phyloP scores from a whole-genome alignment of 371 early-diverging fungal species.

The Mortierella sp. region DNA sequence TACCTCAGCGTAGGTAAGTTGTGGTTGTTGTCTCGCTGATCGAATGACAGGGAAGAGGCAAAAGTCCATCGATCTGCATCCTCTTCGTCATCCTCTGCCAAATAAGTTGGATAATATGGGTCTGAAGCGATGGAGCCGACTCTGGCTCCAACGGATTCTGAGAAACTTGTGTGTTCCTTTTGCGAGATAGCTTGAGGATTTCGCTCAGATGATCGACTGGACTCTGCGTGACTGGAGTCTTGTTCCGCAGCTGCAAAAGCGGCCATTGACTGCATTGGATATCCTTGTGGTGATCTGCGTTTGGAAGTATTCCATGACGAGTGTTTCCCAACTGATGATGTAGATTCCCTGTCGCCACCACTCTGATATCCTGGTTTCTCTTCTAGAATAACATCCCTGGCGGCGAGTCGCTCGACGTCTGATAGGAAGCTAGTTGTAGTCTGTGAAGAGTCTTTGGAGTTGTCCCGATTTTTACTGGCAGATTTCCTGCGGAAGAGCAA shows the following conservation, averaged over 20 bases:
- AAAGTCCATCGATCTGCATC: conserved; percentile 58
- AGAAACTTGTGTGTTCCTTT: conserved; percentile 1
- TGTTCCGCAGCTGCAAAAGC: conserved; percentile 13
- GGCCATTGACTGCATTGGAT: conserved; percentile 38
- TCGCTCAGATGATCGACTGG: conserved; percentile 35
- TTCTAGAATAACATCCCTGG: not conserved
- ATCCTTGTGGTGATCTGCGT: conserved; percentile 27
- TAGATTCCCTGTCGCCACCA: conserved; percentile 24
- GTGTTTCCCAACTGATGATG: conserved; percentile 29
- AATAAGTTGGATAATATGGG: conserved; percentile 47
- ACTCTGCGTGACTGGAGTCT: conserved; percentile 24
- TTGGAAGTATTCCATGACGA: conserved; percentile 19
- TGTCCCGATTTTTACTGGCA: conserved; percentile 3
- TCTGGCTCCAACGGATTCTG: conserved; percentile 20
- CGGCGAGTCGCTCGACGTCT: conserved; percentile 14
- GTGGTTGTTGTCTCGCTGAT: conserved; percentile 42
- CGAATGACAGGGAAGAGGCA: conserved; percentile 57
- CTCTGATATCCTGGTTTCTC: conserved; percentile 14
- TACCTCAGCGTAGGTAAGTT: conserved; percentile 48
- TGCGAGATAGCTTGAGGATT: conserved; percentile 6
- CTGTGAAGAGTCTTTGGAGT: conserved; percentile 13
- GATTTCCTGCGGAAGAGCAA: conserved; percentile 28
- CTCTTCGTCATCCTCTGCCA: conserved; percentile 56
- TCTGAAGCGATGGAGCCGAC: conserved; percentile 46
- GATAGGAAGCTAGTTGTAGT: conserved; percentile 19